Evolutionary conservation across 164 flowering plant genomes (phyloP), one percentile per base, ranked within the genome.

Genomic region (Euptelea pleiosperma): DNA sequence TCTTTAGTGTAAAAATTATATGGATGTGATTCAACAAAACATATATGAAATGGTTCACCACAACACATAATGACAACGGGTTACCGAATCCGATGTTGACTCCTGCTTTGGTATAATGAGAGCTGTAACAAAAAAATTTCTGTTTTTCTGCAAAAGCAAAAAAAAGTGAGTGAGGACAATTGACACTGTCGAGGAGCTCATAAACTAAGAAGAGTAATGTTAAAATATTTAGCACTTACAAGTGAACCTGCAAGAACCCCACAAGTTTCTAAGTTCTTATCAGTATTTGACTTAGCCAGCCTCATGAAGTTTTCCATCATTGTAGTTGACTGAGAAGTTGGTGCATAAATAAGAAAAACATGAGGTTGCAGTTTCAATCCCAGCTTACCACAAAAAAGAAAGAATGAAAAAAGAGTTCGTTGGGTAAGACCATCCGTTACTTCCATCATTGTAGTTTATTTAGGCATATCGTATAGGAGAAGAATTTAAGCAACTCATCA

Each of bases 71-170:
- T 21, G 41, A 56, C 39, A 54, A 36, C 19, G 30, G 31, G 66
- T 75, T 81, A 93, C 98, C 62, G 96, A 70, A 72, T 93, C 81
- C 34, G 98, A 81, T 22, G 97, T 93, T 18, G 94, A 84, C 67
- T 93, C 97, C 71, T 93, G 99, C 79, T 93, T 93, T 24, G 99
- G 99, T 45, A 93, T 85, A 50, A 93, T 93, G 34, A 93, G 86
- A 51, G 97, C 79, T 9, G 97, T 84, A 33, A 93, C 63, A 64
- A 66, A 81, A 58, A 93, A 93, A 42, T 76, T 86, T 66, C 92
- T 75, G 70, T 90, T 82, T 78, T 86, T 88, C 99, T 93, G 81
- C 70, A 60, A 9, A 50, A 41, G 31, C 25, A 30, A 57, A 47
- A 4, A 60, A 6, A 28, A 16, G 6, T 25, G n/a, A n/a, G n/a